Percentiles rank a stretch among this genome's conserved stretches.
Evolutionary conservation across 1,139 yeast genomes (phyloP).

Genomic region (Taiozyma sp.): DNA sequence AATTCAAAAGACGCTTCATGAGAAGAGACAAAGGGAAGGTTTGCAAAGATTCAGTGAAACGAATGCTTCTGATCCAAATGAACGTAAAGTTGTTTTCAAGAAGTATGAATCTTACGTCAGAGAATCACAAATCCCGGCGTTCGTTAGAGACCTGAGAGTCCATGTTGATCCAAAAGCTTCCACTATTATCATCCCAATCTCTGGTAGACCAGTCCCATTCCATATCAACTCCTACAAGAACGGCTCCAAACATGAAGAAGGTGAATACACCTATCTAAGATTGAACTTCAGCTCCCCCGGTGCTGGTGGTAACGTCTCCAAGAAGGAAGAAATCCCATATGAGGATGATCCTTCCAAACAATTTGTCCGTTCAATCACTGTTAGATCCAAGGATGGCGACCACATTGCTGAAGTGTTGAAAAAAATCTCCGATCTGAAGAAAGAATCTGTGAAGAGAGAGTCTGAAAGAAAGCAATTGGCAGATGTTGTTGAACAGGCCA

Average conservation of each 20-base stretch:
- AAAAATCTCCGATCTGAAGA: constrained; percentile 88
- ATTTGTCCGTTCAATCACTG: constrained; percentile 80
- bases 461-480: constrained; percentile 89
- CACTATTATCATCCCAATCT: constrained; percentile 84
- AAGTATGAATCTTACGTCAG: constrained; percentile 92
- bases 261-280: constrained; percentile 86
- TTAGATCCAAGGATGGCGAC: constrained; percentile 87
- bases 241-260: constrained; percentile 95
- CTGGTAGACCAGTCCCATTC: constrained; percentile 97
- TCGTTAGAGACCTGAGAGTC: constrained; percentile 77
- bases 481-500: constrained; percentile 92
- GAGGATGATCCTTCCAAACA: constrained; percentile 85
- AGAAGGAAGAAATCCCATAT: constrained; percentile 78
- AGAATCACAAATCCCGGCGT: constrained; percentile 83
- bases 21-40: constrained; percentile 82
- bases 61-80: constrained; percentile 63
- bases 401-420: constrained; percentile 89
- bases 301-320: constrained; percentile 63
- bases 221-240: constrained; percentile 92
- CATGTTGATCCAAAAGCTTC: constrained; percentile 86
- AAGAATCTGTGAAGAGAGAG: constrained; percentile 86
- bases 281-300: constrained; percentile 95
- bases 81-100: constrained; percentile 71
- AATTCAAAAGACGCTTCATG: constrained; percentile 78
- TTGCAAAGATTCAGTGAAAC: constrained; percentile 69